A percentile compares a stretch with the other conserved stretches of the same genome.
Conservation (phyloP, 306 rosid species). For the Prunus fruticosa region DNA sequence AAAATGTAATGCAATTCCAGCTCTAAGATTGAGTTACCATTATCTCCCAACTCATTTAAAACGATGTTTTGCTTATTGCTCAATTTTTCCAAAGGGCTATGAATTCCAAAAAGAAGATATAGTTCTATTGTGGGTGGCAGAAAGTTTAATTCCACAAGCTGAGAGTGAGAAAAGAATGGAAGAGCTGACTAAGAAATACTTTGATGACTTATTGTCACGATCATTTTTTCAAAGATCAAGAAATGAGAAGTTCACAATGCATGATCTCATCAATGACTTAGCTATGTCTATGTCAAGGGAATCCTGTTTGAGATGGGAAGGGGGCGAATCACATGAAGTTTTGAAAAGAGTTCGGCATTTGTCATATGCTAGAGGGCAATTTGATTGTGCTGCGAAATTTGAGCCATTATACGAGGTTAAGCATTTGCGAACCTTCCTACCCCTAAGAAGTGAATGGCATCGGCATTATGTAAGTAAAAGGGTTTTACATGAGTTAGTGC, state of each 20-base stretch:
- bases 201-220: neutral
- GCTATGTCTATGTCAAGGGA: neutral
- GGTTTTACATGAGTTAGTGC: neutral
- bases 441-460: accelerated
- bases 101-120: neutral
- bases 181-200: neutral
- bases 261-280: neutral
- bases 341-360: neutral
- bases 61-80: conserved; percentile 15
- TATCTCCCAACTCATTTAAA: conserved; percentile 21
- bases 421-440: neutral
- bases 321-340: neutral
- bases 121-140: conserved; percentile 17
- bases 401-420: neutral
- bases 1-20: neutral
- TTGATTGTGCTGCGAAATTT: neutral
- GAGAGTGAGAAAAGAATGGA: neutral
- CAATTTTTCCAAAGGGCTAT: conserved; percentile 21
- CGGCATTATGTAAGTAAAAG: neutral
- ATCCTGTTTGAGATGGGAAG: neutral
- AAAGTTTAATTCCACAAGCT: neutral
- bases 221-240: conserved; percentile 17
- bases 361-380: neutral
- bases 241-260: neutral
- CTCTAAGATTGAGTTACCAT: conserved; percentile 14